Evolutionary conservation across 2,329 filamentous ascomycete genomes (phyloP), one percentile per base, ranked within the genome.

Genomic region (Cladosporium phlei): DNA sequence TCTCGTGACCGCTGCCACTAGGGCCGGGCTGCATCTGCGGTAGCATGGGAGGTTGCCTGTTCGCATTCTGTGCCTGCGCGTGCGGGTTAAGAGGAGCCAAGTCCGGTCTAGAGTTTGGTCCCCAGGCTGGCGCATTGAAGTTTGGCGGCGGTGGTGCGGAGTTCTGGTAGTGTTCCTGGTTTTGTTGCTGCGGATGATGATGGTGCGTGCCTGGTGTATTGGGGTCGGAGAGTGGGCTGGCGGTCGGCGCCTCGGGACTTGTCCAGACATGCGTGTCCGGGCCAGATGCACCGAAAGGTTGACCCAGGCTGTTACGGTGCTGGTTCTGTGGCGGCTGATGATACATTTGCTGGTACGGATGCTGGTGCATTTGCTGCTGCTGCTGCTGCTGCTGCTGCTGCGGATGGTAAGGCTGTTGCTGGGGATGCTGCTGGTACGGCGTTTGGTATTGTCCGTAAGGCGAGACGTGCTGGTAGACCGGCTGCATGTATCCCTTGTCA

Each of bases 241-340:
- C 55, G 16, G 57, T 64, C 3, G 59, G 61, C 21, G 57, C 59
- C 48, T 61, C 56, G 14, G 60, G 60, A 34, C 59, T 65, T 38
- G 60, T 53, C 55, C 46, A 43, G 7, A 34, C 38, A 5, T 43
- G 38, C 12, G 30, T 33, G 11, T 40, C 45, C 17, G 27, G 35
- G 12, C 20, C 44, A 16, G 29, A 24, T 6, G 28, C 22, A 19
- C 42, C 24, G 11, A 40, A 34, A 4, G 37, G 28, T 20, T 39
- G 35, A 7, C 37, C 45, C 12, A 39, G 17, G 9, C 35, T 34
- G 47, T 56, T 58, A 8, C 54, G 40, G 20, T 52, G 53, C 27
- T 48, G 40, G 16, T 44, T 29, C 22, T 40, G 49, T 46, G 43
- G 34, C 14, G 40, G 27, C 39, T n/a, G n/a, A n/a, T n/a, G n/a